Conservation (phyloP, 306 rosid genomes). For the Begonia peltatifolia region DNA sequence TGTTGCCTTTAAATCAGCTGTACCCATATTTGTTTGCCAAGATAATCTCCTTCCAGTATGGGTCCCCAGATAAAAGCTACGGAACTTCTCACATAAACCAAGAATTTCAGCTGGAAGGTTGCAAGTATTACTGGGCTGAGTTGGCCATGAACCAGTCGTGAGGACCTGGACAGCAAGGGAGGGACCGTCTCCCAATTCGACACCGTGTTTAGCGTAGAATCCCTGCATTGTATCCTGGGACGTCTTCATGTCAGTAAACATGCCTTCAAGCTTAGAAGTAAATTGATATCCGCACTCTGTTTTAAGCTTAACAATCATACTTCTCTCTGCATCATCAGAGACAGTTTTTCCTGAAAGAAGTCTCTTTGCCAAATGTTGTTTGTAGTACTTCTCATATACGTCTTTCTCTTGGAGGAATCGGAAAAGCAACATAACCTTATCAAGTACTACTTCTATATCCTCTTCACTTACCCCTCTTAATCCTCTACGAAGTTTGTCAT, state of each 20-base stretch:
- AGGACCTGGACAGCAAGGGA: conserved; percentile 66
- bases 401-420: conserved; percentile 78
- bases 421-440: conserved; percentile 76
- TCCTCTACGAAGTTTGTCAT: conserved; percentile 71
- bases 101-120: conserved; percentile 71
- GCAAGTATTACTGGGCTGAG: conserved; percentile 54
- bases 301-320: conserved; percentile 76
- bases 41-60: conserved; percentile 71
- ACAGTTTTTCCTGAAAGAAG: conserved; percentile 69
- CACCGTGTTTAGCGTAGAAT: conserved; percentile 34
- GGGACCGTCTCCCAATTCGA: conserved; percentile 57
- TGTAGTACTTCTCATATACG: conserved; percentile 68
- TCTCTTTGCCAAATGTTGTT: conserved; percentile 82
- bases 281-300: conserved; percentile 76
- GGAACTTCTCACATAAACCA: conserved; percentile 56
- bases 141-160: conserved; percentile 81
- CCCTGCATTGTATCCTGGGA: conserved; percentile 70
- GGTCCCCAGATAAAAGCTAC: conserved; percentile 62
- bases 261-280: conserved; percentile 72
- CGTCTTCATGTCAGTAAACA: conserved; percentile 80
- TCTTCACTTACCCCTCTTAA: conserved; percentile 82
- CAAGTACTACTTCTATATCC: conserved; percentile 73
- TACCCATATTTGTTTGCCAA: conserved; percentile 84
- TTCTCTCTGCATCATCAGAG: conserved; percentile 78
- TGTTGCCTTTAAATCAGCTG: conserved; percentile 68